Conservation (phyloP, 2,329 filamentous ascomycete species). For the Septoria linicola region DNA sequence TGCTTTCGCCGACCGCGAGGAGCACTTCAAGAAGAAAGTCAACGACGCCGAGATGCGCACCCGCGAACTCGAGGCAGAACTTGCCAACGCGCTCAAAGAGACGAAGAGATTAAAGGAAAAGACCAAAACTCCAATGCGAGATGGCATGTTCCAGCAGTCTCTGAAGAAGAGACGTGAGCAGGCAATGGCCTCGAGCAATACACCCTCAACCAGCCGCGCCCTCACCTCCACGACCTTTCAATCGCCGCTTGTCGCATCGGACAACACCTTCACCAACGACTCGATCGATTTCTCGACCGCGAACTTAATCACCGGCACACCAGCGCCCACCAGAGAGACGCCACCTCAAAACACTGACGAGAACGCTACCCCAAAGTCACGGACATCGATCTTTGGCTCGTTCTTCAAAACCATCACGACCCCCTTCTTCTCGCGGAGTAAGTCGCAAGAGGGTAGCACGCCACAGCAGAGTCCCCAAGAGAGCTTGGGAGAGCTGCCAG, state of each 20-base stretch:
- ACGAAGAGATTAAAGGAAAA: not conserved
- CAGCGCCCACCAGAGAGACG: slow-evolving; percentile 5
- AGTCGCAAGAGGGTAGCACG: slow-evolving; percentile 2
- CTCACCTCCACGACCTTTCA: not conserved
- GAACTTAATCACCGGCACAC: slow-evolving; percentile 17
- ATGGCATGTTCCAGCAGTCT: slow-evolving; percentile 10
- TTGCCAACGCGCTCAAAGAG: slow-evolving; percentile 7
- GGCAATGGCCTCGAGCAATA: not conserved
- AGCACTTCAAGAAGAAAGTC: slow-evolving; percentile 2
- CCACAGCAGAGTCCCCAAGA: slow-evolving; percentile 12
- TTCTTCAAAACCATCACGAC: slow-evolving; percentile 20
- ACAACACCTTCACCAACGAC: slow-evolving; percentile 8
- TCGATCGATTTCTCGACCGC: slow-evolving; percentile 11
- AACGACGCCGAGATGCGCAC: slow-evolving; percentile 1
- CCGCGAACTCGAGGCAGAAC: slow-evolving; percentile 3
- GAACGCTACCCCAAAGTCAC: slow-evolving; percentile 3
- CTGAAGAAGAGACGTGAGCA: slow-evolving; percentile 1
- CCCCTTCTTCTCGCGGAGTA: slow-evolving; percentile 18
- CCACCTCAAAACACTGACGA: slow-evolving; percentile 2
- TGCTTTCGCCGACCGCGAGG: slow-evolving; percentile 15
- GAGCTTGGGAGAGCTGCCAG: slow-evolving; percentile 22
- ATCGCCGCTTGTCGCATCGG: slow-evolving; percentile 1
- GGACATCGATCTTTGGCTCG: slow-evolving; percentile 20
- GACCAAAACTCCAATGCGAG: slow-evolving; percentile 4
- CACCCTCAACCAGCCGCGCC: slow-evolving; percentile 11